A percentile compares a stretch with the other conserved stretches of the same genome.
Evolutionary conservation across 2,329 filamentous ascomycete species (phyloP).

Genomic region (Trichoderma koningiopsis): DNA sequence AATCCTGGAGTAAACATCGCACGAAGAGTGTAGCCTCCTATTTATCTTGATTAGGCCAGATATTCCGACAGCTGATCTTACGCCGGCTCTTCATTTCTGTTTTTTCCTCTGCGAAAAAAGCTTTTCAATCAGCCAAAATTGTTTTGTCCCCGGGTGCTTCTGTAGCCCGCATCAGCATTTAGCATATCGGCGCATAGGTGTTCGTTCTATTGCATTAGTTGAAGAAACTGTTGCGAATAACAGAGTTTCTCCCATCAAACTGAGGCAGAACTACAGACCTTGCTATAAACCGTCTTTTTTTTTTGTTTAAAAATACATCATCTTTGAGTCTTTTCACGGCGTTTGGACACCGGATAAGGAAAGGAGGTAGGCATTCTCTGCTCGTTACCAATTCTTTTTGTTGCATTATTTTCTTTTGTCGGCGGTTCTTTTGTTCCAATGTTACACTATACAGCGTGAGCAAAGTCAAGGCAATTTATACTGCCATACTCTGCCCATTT

Average conservation of each 20-base stretch:
- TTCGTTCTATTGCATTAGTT: not conserved
- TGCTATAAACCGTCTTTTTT: constrained; percentile 32
- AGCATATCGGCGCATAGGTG: not conserved
- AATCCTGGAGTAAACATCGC: constrained; percentile 54
- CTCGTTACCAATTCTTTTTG: constrained; percentile 11
- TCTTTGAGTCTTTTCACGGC: constrained; percentile 28
- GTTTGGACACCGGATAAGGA: constrained; percentile 30
- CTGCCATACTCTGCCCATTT: not conserved
- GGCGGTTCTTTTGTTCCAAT: not conserved
- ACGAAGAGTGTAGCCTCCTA: constrained; percentile 30
- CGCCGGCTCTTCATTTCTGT: not conserved
- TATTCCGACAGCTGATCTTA: not conserved
- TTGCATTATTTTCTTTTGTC: constrained; percentile 10
- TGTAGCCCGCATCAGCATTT: not conserved
- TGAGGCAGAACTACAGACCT: constrained; percentile 36
- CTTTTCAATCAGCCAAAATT: not conserved
- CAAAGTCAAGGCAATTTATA: constrained; percentile 12
- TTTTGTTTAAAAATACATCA: constrained; percentile 22
- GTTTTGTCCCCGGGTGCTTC: not conserved
- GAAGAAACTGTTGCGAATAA: not conserved
- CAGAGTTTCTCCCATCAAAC: constrained; percentile 26
- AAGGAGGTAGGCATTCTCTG: constrained; percentile 10
- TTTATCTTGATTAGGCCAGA: not conserved
- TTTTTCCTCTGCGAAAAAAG: not conserved
- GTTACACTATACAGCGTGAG: not conserved